Base-by-base conservation (phyloP, 2,329 filamentous ascomycete genomes). In the Botryotinia calthae region DNA sequence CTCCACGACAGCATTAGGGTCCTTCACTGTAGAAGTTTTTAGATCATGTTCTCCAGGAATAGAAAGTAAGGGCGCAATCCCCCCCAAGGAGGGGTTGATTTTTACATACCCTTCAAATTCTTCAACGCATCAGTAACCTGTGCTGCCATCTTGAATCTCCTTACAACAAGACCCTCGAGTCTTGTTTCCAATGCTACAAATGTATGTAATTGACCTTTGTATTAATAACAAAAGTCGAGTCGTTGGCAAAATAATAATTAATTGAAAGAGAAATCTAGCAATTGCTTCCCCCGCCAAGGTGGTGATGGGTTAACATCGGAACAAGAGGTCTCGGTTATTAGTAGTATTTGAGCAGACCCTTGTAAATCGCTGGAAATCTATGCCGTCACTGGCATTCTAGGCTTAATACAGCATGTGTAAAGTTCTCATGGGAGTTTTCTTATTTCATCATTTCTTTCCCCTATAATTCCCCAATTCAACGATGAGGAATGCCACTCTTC, bases 111-210 rank as follows among this genome's bases (percentile, higher is more conserved):
- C 87, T 97, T 84, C 95, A 98, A 84, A 94, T 98, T 79, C 91
- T 95, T 82, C 96, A 97, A 87, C 95, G 93, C 79, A 98, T 98
- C 82, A 94, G 96, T 65, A 46, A 75, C 70, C 73, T 78, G 77
- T 28, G 77, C 78, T 37, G 78, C 77, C 79, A 80, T 80, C 28
- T 70, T 79, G 72, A 72, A 44, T 71, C 58, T 58, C 25, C 61
- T 54, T 6, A 34, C 8, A 8, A 44, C 28, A 34, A 46, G n/a
- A 54, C 31, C 8, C 22, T 46, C 3, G 8, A 34, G 54, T 25
- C 40, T 69, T 69, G 20, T 46, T 69, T 31, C 28, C n/a, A 22
- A 69, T 25, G 22, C 16, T 61, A 46, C n/a, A 28, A n/a, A n/a
- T 62, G 9, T 37, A 62, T 37, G 20, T n/a, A 46, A 70, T 70